phyloP scores from a whole-genome alignment of 139 green algal genomes.

The Pedinophyceae sp. region DNA sequence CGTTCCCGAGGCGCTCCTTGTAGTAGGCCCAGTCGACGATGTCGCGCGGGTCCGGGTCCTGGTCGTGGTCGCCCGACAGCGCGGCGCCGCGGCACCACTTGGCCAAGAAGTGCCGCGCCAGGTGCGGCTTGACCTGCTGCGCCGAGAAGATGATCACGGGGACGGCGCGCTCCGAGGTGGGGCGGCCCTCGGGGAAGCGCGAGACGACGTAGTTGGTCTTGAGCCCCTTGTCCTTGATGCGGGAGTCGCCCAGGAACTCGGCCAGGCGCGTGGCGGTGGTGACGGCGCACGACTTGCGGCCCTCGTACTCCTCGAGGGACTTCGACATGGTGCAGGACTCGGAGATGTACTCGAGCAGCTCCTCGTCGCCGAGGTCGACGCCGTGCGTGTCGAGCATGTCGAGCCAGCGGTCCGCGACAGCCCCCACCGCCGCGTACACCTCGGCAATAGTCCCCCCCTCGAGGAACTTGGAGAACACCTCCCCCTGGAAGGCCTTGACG shows the following conservation, averaged over 20 bases:
- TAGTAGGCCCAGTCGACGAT: conserved; percentile 98
- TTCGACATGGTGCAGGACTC: conserved; percentile 92
- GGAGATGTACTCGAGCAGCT: conserved; percentile 83
- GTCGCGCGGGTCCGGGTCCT: conserved; percentile 26
- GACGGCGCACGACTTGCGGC: conserved; percentile 76
- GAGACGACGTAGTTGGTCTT: conserved; percentile 32
- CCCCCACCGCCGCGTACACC: conserved; percentile 79
- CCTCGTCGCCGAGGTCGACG: conserved; percentile 62
- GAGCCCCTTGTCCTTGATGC: conserved; percentile 87
- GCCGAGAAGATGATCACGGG: conserved; percentile 86
- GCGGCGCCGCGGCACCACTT: conserved; percentile 60
- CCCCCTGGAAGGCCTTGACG: conserved; percentile 94
- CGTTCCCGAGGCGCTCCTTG: conserved; percentile 63
- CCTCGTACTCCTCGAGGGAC: conserved; percentile 82
- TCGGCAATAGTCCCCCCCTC: conserved; percentile 58
- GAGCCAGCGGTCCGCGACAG: conserved; percentile 88
- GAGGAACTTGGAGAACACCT: conserved; percentile 91
- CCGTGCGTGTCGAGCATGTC: conserved; percentile 89
- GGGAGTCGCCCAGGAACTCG: conserved; percentile 79
- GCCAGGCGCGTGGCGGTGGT: conserved; percentile 73
- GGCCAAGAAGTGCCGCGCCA: conserved; percentile 69
- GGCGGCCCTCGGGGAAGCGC: conserved; percentile 20
- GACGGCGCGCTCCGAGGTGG: conserved; percentile 78
- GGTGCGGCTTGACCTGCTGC: conserved; percentile 53
- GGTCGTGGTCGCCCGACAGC: background rate